Conservation (phyloP, 768 basidiomycete species). For the Sporobolomyces roseus region DNA sequence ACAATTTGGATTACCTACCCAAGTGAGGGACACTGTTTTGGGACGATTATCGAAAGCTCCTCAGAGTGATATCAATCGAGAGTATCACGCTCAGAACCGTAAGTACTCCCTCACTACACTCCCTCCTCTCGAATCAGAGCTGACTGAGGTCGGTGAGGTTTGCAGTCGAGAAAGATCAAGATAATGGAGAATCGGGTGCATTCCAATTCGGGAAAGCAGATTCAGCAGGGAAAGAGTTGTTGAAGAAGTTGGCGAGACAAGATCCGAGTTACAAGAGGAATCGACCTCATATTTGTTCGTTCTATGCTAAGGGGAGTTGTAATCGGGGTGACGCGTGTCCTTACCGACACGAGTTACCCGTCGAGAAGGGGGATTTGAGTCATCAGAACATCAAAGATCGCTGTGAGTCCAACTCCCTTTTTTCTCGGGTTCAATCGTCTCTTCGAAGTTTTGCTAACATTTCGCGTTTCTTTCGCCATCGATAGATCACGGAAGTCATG, state of each 20-base stretch:
- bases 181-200: slow-evolving; percentile 38
- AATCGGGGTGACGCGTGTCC: slow-evolving; percentile 87
- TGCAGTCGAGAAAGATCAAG: slow-evolving; percentile 33
- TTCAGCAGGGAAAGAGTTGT: slow-evolving; percentile 80
- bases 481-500: slow-evolving; percentile 68
- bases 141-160: background rate
- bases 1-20: slow-evolving; percentile 91
- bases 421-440: background rate
- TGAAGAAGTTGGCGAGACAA: slow-evolving; percentile 74
- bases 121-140: slow-evolving; percentile 2
- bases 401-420: slow-evolving; percentile 52
- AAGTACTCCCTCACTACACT: slow-evolving; percentile 52
- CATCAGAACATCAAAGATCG: slow-evolving; percentile 91
- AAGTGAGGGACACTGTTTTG: slow-evolving; percentile 93
- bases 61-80: slow-evolving; percentile 92
- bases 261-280: slow-evolving; percentile 98
- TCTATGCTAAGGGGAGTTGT: slow-evolving; percentile 93
- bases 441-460: background rate
- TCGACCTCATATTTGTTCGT: slow-evolving; percentile 86
- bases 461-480: background rate
- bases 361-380: slow-evolving; percentile 59
- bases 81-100: slow-evolving; percentile 91
- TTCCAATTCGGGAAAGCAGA: slow-evolving; percentile 46
- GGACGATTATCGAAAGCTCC: slow-evolving; percentile 73
- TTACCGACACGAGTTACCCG: slow-evolving; percentile 85